These are phyloP conservation scores for Harringtonia aguacate DNA, from an alignment of 2,329 filamentous ascomycete species.

Conservation along the genomic window DNA sequence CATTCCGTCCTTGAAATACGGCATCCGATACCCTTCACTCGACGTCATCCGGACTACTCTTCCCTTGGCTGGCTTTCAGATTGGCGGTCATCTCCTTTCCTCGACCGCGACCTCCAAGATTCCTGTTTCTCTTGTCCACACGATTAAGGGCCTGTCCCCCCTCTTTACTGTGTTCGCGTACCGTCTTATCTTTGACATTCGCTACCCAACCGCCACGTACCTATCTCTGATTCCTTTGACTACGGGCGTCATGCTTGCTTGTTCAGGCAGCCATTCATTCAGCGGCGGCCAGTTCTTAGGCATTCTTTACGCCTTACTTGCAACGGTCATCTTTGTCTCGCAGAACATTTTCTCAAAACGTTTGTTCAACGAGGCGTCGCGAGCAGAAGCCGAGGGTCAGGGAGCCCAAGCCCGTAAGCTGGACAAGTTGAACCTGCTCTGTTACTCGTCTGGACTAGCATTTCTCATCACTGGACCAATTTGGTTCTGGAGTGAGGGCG, in stretches of 20 bases:
- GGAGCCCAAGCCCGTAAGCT: slow-evolving; percentile 62
- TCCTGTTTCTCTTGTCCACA: slow-evolving; percentile 93
- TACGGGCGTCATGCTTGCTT: slow-evolving; percentile 89
- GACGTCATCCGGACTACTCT: slow-evolving; percentile 80
- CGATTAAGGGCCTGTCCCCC: slow-evolving; percentile 94
- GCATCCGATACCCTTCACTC: slow-evolving; percentile 68
- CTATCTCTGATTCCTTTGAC: slow-evolving; percentile 85
- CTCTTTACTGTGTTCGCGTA: slow-evolving; percentile 94
- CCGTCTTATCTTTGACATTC: slow-evolving; percentile 76
- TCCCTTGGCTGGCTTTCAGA: slow-evolving; percentile 87
- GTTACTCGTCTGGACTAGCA: slow-evolving; percentile 91
- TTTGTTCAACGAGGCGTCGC: slow-evolving; percentile 88
- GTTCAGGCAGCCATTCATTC: slow-evolving; percentile 69
- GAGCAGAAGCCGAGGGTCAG: slow-evolving; percentile 65
- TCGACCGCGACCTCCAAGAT: slow-evolving; percentile 92
- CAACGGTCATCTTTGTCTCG: slow-evolving; percentile 90
- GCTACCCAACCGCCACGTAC: slow-evolving; percentile 80
- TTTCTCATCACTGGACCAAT: slow-evolving; percentile 82
- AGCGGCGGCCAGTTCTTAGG: slow-evolving; percentile 72
- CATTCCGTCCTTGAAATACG: slow-evolving; percentile 72
- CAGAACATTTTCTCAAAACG: slow-evolving; percentile 99
- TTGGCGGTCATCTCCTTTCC: slow-evolving; percentile 85
- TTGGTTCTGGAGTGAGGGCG: slow-evolving; percentile 87
- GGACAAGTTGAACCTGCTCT: slow-evolving; percentile 92
- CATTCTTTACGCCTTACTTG: slow-evolving; percentile 78